Evolutionary conservation across 257 asterid genomes (phyloP).

Genomic region (Craterostigma plantagineum): DNA sequence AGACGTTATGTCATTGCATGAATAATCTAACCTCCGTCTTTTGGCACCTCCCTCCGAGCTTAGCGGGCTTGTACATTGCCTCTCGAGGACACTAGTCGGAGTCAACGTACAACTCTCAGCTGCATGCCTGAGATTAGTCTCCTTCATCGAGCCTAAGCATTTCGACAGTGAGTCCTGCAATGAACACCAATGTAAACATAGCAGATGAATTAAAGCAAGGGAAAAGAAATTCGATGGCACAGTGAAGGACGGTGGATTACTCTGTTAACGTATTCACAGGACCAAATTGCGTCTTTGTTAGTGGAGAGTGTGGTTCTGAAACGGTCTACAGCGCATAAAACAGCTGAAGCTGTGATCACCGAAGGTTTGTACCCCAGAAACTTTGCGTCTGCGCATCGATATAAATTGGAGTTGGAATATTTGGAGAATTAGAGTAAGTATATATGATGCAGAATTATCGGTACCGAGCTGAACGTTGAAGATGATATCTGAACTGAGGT

Average conservation of each 20-base stretch:
- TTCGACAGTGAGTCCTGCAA: slow-evolving; percentile 23
- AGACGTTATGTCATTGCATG: slow-evolving; percentile 7
- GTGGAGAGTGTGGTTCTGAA: slow-evolving; percentile 14
- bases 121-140: background rate
- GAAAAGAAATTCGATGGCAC: background rate
- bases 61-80: slow-evolving; percentile 7
- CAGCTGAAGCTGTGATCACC: slow-evolving; percentile 34
- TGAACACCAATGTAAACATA: background rate
- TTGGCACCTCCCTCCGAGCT: slow-evolving; percentile 12
- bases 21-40: slow-evolving; percentile 18
- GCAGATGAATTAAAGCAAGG: background rate
- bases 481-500: slow-evolving; percentile 25
- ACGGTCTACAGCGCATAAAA: slow-evolving; percentile 29
- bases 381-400: slow-evolving; percentile 4
- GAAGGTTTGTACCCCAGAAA: slow-evolving; percentile 34
- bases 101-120: background rate
- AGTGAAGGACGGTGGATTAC: slow-evolving; percentile 13
- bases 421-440: background rate
- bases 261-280: slow-evolving; percentile 16
- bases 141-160: slow-evolving; percentile 21
- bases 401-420: background rate
- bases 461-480: slow-evolving; percentile 28
- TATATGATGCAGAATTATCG: background rate
- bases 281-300: slow-evolving; percentile 15
- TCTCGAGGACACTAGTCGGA: background rate